These are phyloP conservation scores for Lumnitzera littorea DNA, from an alignment of 345 rosid genomes.

Conservation along the genomic window DNA sequence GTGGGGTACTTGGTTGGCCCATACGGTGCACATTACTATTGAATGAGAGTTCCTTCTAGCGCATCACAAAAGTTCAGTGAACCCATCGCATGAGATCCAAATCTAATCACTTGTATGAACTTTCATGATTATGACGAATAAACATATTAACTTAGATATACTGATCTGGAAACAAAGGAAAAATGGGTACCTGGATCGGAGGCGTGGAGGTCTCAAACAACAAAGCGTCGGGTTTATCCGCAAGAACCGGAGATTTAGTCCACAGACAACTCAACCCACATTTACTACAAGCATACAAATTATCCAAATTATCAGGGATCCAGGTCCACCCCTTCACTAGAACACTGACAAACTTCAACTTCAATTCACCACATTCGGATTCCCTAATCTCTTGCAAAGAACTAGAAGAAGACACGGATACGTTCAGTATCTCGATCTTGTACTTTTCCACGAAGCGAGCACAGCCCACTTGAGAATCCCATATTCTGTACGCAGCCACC, in stretches of 20 bases:
- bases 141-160: too few species aligned
- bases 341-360: constrained; percentile 57
- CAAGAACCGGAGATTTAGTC: constrained; percentile 88
- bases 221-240: constrained; percentile 82
- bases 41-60: too few species aligned
- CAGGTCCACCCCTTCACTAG: constrained; percentile 97
- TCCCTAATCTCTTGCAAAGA: constrained; percentile 39
- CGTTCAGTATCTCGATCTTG: constrained; percentile 19
- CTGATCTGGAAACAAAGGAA: background rate
- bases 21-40: too few species aligned
- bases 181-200: constrained; percentile 49
- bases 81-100: too few species aligned
- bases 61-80: too few species aligned
- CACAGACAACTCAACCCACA: constrained; percentile 91
- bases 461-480: constrained; percentile 89
- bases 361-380: constrained; percentile 40
- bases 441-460: constrained; percentile 43
- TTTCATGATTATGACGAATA: too few species aligned
- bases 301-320: constrained; percentile 94
- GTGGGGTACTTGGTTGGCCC: too few species aligned
- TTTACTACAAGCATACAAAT: constrained; percentile 64
- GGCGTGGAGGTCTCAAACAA: constrained; percentile 79
- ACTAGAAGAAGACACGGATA: constrained; percentile 43
- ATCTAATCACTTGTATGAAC: too few species aligned
- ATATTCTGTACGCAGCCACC: constrained; percentile 40